phyloP scores from a whole-genome alignment of 345 rosid genomes.

The Camelina hispida region DNA sequence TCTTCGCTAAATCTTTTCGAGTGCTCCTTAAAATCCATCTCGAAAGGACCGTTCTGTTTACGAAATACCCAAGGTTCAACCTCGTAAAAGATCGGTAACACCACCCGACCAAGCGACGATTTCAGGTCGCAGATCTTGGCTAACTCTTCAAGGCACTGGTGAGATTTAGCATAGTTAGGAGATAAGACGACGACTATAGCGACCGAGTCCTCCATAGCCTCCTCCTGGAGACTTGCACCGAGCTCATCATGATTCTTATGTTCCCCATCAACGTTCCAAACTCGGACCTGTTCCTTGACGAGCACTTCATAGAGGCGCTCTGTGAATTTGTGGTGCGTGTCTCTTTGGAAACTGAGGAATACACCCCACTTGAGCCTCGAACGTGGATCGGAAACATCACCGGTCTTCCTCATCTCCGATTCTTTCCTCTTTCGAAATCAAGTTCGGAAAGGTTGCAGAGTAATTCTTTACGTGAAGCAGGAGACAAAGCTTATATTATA shows the following conservation, averaged over 20 bases:
- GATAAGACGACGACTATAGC: constrained; percentile 52
- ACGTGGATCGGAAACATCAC: constrained; percentile 28
- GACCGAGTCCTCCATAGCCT: constrained; percentile 61
- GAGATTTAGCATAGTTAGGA: constrained; percentile 48
- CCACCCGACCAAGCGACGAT: constrained; percentile 17
- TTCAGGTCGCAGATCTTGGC: constrained; percentile 49
- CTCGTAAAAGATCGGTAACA: constrained; percentile 54
- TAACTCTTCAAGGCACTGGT: constrained; percentile 58
- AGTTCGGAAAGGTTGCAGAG: constrained; percentile 25
- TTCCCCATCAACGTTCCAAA: constrained; percentile 42
- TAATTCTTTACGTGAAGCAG: constrained; percentile 1
- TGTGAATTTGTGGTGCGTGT: constrained; percentile 47
- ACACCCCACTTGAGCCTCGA: constrained; percentile 57
- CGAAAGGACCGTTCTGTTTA: constrained; percentile 48
- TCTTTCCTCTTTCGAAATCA: constrained; percentile 19
- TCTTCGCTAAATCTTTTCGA: constrained; percentile 39
- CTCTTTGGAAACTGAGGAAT: constrained; percentile 61
- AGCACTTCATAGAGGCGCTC: constrained; percentile 35
- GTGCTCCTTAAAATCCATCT: constrained; percentile 42
- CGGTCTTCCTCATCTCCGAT: constrained; percentile 25
- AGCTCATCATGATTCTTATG: constrained; percentile 46
- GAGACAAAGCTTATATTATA: background rate
- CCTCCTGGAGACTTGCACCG: constrained; percentile 28
- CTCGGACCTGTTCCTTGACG: constrained; percentile 39
- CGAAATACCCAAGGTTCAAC: constrained; percentile 55